These are phyloP conservation scores for Apiotrichum akiyoshidainum DNA, from an alignment of 1,284 basidiomycete genomes.

Conservation along the genomic window DNA sequence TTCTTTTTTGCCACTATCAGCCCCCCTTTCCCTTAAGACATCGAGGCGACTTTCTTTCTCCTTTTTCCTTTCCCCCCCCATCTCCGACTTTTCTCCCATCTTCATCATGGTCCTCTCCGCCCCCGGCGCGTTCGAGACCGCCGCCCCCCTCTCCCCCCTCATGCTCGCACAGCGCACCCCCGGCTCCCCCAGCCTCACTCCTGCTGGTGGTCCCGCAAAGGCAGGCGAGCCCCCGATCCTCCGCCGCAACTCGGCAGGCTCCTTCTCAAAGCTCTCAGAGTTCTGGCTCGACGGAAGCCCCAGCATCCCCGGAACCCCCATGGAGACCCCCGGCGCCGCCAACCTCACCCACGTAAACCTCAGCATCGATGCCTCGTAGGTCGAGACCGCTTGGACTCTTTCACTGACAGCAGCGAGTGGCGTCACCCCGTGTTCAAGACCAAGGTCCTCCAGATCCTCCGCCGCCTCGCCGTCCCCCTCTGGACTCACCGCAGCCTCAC, in stretches of 20 bases:
- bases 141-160: slow-evolving; percentile 23
- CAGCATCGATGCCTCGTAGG: slow-evolving; percentile 71
- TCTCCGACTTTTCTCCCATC: background rate
- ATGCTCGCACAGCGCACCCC: slow-evolving; percentile 13
- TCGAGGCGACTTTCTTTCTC: background rate
- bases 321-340: slow-evolving; percentile 55
- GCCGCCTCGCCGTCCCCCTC: slow-evolving; percentile 39
- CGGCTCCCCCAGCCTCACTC: slow-evolving; percentile 9
- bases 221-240: slow-evolving; percentile 17
- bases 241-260: slow-evolving; percentile 38
- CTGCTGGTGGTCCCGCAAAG: too few species aligned
- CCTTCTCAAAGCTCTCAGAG: slow-evolving; percentile 46
- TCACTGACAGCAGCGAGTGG: slow-evolving; percentile 37
- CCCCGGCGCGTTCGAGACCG: slow-evolving; percentile 17
- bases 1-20: background rate
- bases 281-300: slow-evolving; percentile 39
- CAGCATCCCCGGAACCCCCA: slow-evolving; percentile 14
- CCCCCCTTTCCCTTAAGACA: background rate
- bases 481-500: slow-evolving; percentile 50
- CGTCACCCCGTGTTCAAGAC: slow-evolving; percentile 49
- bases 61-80: background rate
- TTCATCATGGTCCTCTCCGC: slow-evolving; percentile 29
- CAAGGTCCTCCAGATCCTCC: slow-evolving; percentile 42
- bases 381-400: slow-evolving; percentile 1
- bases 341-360: slow-evolving; percentile 60